phyloP scores from a whole-genome alignment of 495 filamentous ascomycete species.

The Elasticomyces elasticus region DNA sequence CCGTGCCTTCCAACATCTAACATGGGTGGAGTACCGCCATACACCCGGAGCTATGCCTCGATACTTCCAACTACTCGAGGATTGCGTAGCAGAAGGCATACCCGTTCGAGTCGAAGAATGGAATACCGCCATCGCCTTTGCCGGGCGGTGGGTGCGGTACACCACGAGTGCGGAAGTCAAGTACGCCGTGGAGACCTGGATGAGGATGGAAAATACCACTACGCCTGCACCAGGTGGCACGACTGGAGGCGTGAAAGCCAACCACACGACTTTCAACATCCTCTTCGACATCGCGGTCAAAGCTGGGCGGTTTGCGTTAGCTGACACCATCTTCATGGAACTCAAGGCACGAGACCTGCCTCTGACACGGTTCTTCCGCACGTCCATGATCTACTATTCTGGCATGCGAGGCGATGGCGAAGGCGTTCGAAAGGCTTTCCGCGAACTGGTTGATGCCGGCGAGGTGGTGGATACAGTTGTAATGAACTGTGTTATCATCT shows the following conservation, averaged over 20 bases:
- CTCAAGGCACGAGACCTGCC: slow-evolving; percentile 56
- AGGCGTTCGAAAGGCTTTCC: slow-evolving; percentile 60
- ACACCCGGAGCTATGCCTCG: slow-evolving; percentile 56
- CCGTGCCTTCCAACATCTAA: slow-evolving; percentile 57
- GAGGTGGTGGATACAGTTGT: slow-evolving; percentile 83
- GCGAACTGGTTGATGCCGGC: slow-evolving; percentile 64
- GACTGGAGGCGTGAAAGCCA: too few relatives aligned
- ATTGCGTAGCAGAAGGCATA: slow-evolving; percentile 60
- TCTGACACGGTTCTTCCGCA: slow-evolving; percentile 65
- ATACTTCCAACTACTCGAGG: slow-evolving; percentile 73
- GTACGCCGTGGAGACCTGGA: slow-evolving; percentile 70
- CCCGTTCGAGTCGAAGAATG: slow-evolving; percentile 58
- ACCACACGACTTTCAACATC: slow-evolving; percentile 72
- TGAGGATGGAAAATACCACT: slow-evolving; percentile 88
- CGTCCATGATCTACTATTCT: slow-evolving; percentile 70
- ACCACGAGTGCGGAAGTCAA: slow-evolving; percentile 56
- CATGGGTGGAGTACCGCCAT: slow-evolving; percentile 45
- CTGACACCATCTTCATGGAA: slow-evolving; percentile 73
- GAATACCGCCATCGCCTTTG: slow-evolving; percentile 73
- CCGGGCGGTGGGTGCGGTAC: slow-evolving; percentile 55
- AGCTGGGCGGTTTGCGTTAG: slow-evolving; percentile 68
- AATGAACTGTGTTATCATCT: slow-evolving; percentile 72
- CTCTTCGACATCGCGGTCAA: slow-evolving; percentile 83
- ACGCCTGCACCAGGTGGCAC: too few relatives aligned
- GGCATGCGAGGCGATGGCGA: slow-evolving; percentile 60